Evolutionary conservation across 345 rosid species (phyloP).

Genomic region (Bruguiera gymnorhiza): DNA sequence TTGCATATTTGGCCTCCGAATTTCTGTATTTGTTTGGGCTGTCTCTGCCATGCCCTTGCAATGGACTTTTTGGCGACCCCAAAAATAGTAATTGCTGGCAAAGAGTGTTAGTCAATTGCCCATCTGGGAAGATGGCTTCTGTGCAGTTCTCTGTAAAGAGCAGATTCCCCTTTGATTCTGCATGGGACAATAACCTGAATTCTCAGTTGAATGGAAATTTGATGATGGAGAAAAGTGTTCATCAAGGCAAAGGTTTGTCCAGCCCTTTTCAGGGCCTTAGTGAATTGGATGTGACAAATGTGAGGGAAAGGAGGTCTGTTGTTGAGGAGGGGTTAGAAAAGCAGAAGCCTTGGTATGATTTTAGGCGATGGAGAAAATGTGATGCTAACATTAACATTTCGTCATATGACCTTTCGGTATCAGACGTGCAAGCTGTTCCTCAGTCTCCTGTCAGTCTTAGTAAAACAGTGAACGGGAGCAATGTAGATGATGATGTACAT

Average conservation of each 20-base stretch:
- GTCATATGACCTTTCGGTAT: conserved; percentile 33
- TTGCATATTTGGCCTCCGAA: conserved; percentile 45
- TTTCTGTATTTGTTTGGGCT: conserved; percentile 50
- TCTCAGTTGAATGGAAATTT: conserved; percentile 11
- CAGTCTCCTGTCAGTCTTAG: conserved; percentile 31
- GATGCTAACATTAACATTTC: conserved; percentile 25
- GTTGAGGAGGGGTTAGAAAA: conserved; percentile 27
- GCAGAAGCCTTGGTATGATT: conserved; percentile 36
- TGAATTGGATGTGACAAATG: conserved; percentile 13
- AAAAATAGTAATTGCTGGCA: conserved; percentile 41
- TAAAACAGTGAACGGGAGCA: conserved; percentile 22
- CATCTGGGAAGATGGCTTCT: conserved; percentile 42
- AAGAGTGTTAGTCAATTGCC: conserved; percentile 48
- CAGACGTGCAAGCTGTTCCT: conserved; percentile 16
- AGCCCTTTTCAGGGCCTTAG: conserved; percentile 18
- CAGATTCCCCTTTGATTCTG: conserved; percentile 41
- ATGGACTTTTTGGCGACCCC: conserved; percentile 47
- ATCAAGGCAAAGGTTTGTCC: conserved; percentile 27
- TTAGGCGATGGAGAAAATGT: conserved; percentile 39
- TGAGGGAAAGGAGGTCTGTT: conserved; percentile 36
- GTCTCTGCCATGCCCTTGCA: conserved; percentile 57
- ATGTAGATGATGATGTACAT: conserved; percentile 19
- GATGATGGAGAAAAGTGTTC: conserved; percentile 18
- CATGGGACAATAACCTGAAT: conserved; percentile 23
- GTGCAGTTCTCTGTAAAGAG: conserved; percentile 43